A percentile compares a stretch with the other conserved stretches of the same genome.
Evolutionary conservation across 129 eudicot species (phyloP).

Genomic region (Solidago caesia): DNA sequence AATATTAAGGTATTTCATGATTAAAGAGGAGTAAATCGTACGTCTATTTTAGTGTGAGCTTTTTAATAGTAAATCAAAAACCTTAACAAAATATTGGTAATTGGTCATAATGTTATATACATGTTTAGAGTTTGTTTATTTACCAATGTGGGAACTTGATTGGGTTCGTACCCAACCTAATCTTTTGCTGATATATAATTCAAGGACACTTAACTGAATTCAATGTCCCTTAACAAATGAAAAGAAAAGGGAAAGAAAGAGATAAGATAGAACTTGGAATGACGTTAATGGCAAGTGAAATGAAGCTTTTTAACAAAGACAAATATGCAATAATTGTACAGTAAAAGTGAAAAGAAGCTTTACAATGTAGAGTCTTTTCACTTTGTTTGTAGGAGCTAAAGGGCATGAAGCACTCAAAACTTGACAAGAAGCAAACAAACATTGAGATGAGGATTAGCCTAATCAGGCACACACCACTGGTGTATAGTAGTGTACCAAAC

Average conservation of each 20-base stretch:
- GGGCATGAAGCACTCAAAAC: slow-evolving; percentile 25
- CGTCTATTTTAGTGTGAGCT: too few species aligned
- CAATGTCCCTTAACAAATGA: neutral
- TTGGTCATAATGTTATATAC: too few species aligned
- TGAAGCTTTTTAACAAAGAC: slow-evolving; percentile 17
- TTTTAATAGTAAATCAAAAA: too few species aligned
- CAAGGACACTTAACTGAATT: too few species aligned
- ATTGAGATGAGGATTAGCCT: slow-evolving; percentile 25
- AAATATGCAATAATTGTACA: slow-evolving; percentile 19
- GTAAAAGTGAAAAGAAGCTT: slow-evolving; percentile 29
- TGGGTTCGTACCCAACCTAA: too few species aligned
- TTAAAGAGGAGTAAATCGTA: too few species aligned
- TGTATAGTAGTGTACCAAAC: slow-evolving; percentile 6
- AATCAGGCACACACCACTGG: slow-evolving; percentile 11
- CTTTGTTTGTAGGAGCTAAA: slow-evolving; percentile 25
- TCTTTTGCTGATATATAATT: too few species aligned
- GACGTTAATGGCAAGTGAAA: slow-evolving; percentile 3
- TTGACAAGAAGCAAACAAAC: slow-evolving; percentile 30
- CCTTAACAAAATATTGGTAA: too few species aligned
- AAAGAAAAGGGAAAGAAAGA: neutral
- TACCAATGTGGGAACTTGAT: too few species aligned
- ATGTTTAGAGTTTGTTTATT: too few species aligned
- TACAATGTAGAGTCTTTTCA: slow-evolving; percentile 28
- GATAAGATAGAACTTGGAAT: neutral
- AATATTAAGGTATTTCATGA: too few species aligned